phyloP scores from a whole-genome alignment of 2,329 filamentous ascomycete genomes.

The Aspergillus udagawae region DNA sequence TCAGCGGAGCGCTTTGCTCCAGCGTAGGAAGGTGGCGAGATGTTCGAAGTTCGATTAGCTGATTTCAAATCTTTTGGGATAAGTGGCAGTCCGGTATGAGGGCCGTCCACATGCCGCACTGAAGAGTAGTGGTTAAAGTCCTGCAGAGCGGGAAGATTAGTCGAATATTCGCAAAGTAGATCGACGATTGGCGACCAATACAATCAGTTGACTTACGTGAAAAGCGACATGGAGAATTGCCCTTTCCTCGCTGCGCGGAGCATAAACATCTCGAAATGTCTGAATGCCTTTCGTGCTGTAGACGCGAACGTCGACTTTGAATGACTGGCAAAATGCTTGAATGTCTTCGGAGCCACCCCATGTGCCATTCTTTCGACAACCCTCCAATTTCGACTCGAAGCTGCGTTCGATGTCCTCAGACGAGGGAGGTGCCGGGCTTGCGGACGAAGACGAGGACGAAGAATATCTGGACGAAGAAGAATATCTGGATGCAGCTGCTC shows the following conservation, averaged over 20 bases:
- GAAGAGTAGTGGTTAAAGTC: slow-evolving; percentile 65
- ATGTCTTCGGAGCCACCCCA: slow-evolving; percentile 68
- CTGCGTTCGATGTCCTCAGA: slow-evolving; percentile 55
- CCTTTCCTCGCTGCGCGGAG: slow-evolving; percentile 30
- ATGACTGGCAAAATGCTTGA: slow-evolving; percentile 60
- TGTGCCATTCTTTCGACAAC: slow-evolving; percentile 57
- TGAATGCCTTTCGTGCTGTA: slow-evolving; percentile 45
- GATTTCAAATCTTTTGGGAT: slow-evolving; percentile 28
- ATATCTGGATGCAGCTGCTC: slow-evolving; percentile 46
- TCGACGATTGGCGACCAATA: not conserved
- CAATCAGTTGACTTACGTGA: slow-evolving; percentile 47
- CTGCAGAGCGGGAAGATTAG: slow-evolving; percentile 28
- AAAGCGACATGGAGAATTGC: slow-evolving; percentile 57
- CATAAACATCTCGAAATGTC: slow-evolving; percentile 44
- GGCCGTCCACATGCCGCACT: slow-evolving; percentile 57
- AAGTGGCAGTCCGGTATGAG: slow-evolving; percentile 53
- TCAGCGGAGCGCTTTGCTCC: not conserved
- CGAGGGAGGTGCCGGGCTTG: slow-evolving; percentile 41
- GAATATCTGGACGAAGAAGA: slow-evolving; percentile 48
- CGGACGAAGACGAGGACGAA: slow-evolving; percentile 44
- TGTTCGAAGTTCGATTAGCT: slow-evolving; percentile 40
- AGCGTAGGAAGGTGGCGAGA: not conserved
- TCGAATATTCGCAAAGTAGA: not conserved
- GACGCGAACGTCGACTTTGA: slow-evolving; percentile 59
- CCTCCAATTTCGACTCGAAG: slow-evolving; percentile 55